phyloP scores from a whole-genome alignment of 73 alveolate species.

The Diophrys sp. region DNA sequence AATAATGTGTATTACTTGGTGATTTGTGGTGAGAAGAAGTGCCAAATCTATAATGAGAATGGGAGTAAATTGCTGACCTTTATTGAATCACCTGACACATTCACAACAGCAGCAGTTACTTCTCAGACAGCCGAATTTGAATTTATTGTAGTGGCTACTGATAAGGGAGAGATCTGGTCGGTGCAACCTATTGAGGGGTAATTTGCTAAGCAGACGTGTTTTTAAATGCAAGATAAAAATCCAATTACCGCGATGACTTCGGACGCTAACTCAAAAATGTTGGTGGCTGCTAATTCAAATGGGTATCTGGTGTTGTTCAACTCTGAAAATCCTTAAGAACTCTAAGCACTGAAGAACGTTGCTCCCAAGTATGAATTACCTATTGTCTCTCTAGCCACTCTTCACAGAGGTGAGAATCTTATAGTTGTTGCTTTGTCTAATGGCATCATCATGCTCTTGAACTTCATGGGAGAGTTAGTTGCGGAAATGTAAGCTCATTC shows the following conservation, averaged over 20 bases:
- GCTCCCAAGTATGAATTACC: slow-evolving; percentile 31
- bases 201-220: slow-evolving; percentile 13
- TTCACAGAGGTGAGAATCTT: slow-evolving; percentile 32
- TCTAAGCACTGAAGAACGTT: slow-evolving; percentile 14
- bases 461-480: slow-evolving; percentile 22
- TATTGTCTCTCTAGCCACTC: not conserved
- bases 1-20: slow-evolving; percentile 38
- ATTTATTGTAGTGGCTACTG: slow-evolving; percentile 45
- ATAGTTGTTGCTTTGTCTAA: slow-evolving; percentile 23
- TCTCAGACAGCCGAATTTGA: slow-evolving; percentile 25
- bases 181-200: slow-evolving; percentile 7
- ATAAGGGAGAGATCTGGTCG: slow-evolving; percentile 42
- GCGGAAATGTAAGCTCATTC: slow-evolving; percentile 28
- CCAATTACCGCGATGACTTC: slow-evolving; percentile 37
- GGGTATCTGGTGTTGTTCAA: slow-evolving; percentile 29
- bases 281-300: slow-evolving; percentile 36
- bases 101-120: slow-evolving; percentile 27
- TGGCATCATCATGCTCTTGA: slow-evolving; percentile 27
- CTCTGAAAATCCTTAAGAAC: slow-evolving; percentile 3
- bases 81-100: slow-evolving; percentile 30
- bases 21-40: slow-evolving; percentile 24
- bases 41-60: slow-evolving; percentile 45
- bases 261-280: slow-evolving; percentile 15
- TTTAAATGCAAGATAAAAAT: slow-evolving; percentile 17
- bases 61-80: slow-evolving; percentile 29